phyloP scores from a whole-genome alignment of 2,329 filamentous ascomycete genomes.

The Cytospora schulzeri region DNA sequence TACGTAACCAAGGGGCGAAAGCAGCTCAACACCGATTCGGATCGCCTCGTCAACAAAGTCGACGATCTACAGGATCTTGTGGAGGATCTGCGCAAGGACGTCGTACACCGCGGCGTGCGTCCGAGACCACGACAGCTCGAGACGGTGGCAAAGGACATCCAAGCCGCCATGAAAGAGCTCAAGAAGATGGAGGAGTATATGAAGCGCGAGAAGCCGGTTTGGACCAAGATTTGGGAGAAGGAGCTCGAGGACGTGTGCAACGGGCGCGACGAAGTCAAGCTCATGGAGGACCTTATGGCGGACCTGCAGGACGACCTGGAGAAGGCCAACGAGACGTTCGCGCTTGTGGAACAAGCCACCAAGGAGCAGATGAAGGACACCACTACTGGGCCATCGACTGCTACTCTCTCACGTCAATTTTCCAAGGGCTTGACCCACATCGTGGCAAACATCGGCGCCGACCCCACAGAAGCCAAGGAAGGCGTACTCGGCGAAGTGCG shows the following conservation, averaged over 20 bases:
- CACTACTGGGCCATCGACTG: conserved; percentile 56
- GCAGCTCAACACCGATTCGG: conserved; percentile 81
- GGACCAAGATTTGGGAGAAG: conserved; percentile 99
- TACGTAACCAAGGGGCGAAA: conserved; percentile 90
- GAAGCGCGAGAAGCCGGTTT: conserved; percentile 88
- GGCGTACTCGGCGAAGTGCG: conserved; percentile 90
- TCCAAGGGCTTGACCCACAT: conserved; percentile 59
- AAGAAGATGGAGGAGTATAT: conserved; percentile 94
- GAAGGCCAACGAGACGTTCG: conserved; percentile 91
- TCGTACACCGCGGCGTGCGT: conserved; percentile 88
- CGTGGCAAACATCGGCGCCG: conserved; percentile 48
- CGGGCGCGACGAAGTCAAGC: conserved; percentile 88
- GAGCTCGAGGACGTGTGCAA: conserved; percentile 95
- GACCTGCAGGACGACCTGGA: conserved; percentile 94
- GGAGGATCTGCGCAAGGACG: conserved; percentile 95
- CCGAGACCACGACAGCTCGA: conserved; percentile 90
- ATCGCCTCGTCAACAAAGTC: conserved; percentile 86
- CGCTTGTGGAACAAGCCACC: conserved; percentile 95
- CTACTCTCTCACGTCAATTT: conserved; percentile 47
- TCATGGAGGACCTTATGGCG: conserved; percentile 92
- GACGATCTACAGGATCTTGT: conserved; percentile 97
- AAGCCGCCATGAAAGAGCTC: conserved; percentile 77
- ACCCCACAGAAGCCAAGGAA: conserved; percentile 85
- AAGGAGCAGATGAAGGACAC: conserved; percentile 90
- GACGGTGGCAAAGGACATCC: conserved; percentile 84